These are phyloP conservation scores for Arabidopsis suecica DNA, from an alignment of 345 rosid species.

Conservation along the genomic window DNA sequence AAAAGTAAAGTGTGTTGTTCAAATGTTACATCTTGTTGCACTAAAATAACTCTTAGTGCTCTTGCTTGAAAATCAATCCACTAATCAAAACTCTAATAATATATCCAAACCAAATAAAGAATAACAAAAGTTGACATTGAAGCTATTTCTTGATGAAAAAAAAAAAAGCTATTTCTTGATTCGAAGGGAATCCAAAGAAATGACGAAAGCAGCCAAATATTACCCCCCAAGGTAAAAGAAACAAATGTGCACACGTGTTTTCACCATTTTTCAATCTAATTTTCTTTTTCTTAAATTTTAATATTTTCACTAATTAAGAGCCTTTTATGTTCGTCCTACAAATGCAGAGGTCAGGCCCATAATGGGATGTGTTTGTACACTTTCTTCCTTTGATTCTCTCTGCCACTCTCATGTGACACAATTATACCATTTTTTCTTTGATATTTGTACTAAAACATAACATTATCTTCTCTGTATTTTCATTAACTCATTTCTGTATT, in stretches of 20 bases:
- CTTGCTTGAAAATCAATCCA: not conserved
- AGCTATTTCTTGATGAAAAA: constrained; percentile 1
- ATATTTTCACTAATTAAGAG: constrained; percentile 16
- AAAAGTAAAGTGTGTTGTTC: not conserved
- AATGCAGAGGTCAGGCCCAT: constrained; percentile 43
- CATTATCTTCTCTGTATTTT: not conserved
- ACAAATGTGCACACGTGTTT: constrained; percentile 37
- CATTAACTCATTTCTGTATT: not conserved
- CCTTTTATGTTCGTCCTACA: constrained; percentile 36
- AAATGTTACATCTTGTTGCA: constrained; percentile 21
- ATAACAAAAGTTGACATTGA: constrained; percentile 26
- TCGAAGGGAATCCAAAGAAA: constrained; percentile 44
- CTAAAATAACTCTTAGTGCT: not conserved
- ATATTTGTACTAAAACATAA: not conserved
- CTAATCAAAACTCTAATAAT: constrained; percentile 1
- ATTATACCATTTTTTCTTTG: not conserved
- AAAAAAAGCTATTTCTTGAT: not conserved
- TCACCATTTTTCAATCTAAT: not conserved
- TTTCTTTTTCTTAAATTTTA: too few species aligned
- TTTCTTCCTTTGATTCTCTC: constrained; percentile 32
- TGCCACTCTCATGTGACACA: constrained; percentile 38
- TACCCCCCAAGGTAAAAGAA: constrained; percentile 26
- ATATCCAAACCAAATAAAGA: not conserved
- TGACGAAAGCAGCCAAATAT: constrained; percentile 38
- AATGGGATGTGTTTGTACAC: constrained; percentile 39